Evolutionary conservation across 495 filamentous ascomycete species (phyloP).

Genomic region (Ramalina intermedia): DNA sequence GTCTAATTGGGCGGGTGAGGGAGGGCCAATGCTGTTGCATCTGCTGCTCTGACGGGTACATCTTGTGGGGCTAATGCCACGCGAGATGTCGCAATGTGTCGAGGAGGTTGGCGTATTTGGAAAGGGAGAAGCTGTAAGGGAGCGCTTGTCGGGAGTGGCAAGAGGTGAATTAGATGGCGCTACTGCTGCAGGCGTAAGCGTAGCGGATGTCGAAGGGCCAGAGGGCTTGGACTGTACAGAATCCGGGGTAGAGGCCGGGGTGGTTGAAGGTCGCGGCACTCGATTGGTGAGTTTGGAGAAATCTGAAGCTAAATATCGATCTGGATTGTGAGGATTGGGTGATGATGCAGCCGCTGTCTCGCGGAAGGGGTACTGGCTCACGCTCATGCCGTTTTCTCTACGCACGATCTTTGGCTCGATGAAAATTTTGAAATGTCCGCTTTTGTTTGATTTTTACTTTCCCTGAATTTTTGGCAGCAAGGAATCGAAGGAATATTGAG

Average conservation of each 20-base stretch:
- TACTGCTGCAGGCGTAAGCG: constrained; percentile 10
- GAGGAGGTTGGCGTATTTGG: neutral
- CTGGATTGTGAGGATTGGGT: neutral
- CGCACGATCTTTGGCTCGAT: neutral
- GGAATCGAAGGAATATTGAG: no score
- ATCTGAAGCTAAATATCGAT: constrained; percentile 15
- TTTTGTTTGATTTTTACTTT: no score
- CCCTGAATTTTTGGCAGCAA: no score
- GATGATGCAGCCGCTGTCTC: constrained; percentile 9
- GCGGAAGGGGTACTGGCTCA: constrained; percentile 9
- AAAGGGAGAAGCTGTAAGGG: constrained; percentile 1
- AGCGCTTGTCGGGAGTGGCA: constrained; percentile 18
- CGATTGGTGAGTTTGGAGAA: constrained; percentile 18
- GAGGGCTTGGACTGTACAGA: neutral
- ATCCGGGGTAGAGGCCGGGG: constrained; percentile 15
- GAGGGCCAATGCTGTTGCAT: constrained; percentile 6
- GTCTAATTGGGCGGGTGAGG: constrained; percentile 4
- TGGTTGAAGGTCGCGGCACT: neutral
- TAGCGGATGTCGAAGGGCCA: neutral
- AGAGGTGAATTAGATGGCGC: constrained; percentile 1
- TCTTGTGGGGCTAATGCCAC: neutral
- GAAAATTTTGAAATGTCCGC: no score
- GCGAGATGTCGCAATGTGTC: neutral
- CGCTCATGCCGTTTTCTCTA: constrained; percentile 4
- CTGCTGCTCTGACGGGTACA: constrained; percentile 6